Percentiles rank a stretch among this genome's conserved stretches.
These are phyloP conservation scores for Cordyceps tenuipes DNA, from an alignment of 2,329 filamentous ascomycete species.

Conservation along the genomic window DNA sequence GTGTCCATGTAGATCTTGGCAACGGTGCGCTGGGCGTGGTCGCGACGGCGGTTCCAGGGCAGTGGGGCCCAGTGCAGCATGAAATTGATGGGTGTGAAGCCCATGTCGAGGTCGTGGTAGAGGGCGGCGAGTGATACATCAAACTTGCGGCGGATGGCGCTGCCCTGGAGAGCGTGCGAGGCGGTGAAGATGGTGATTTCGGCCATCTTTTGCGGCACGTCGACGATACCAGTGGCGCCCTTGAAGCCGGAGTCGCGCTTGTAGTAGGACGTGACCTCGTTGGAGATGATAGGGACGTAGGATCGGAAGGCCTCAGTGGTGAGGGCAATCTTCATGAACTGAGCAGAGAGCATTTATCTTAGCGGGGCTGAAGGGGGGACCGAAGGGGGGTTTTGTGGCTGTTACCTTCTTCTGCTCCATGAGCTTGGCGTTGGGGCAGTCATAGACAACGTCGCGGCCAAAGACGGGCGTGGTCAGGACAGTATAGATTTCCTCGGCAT, in stretches of 20 bases:
- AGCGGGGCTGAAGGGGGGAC: conserved; percentile 6
- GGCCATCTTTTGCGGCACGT: conserved; percentile 69
- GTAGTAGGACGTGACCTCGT: conserved; percentile 67
- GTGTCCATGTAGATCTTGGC: conserved; percentile 75
- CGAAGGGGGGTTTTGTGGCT: background rate
- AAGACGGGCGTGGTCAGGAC: conserved; percentile 67
- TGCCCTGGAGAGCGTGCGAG: conserved; percentile 75
- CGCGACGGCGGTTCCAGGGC: conserved; percentile 78
- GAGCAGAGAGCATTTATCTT: conserved; percentile 6
- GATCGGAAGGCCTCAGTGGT: conserved; percentile 64
- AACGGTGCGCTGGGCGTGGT: conserved; percentile 72
- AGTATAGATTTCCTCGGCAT: conserved; percentile 83
- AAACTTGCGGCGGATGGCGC: conserved; percentile 72
- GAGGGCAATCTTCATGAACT: conserved; percentile 76
- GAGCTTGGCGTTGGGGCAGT: conserved; percentile 82
- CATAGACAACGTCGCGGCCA: conserved; percentile 80
- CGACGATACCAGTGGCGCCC: conserved; percentile 56
- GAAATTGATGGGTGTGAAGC: conserved; percentile 84
- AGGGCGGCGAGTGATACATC: conserved; percentile 72
- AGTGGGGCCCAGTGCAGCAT: conserved; percentile 82
- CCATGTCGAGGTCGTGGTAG: conserved; percentile 86
- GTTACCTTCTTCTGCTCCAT: conserved; percentile 95
- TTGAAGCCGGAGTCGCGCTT: conserved; percentile 60
- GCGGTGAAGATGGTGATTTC: conserved; percentile 88
- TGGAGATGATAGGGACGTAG: conserved; percentile 71